Evolutionary conservation across 108 stramenopile species (phyloP), one percentile per base, ranked within the genome.

Genomic region (Pseudonitzschia multistriata): DNA sequence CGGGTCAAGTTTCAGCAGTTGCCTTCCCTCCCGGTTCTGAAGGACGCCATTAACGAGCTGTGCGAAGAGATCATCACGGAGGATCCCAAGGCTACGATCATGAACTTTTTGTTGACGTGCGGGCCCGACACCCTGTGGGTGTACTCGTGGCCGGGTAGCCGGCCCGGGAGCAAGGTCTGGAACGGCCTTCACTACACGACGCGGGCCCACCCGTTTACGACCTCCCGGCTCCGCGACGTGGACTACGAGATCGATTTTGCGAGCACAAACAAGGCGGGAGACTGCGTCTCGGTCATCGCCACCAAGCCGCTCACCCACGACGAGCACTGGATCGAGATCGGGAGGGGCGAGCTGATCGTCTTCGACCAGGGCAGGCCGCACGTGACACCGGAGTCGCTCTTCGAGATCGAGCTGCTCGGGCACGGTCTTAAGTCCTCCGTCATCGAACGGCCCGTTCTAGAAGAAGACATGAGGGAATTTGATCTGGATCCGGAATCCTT

Each of bases 231-330:
- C 19, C 25, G 66, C 34, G 81, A 82, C 67, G 68, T 67, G 25
- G 86, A 87, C 61, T 88, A 88, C 60, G 61, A 66, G 45, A 74
- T 90, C 25, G 73, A 90, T 48, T 88, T 90, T 77, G 62, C 86
- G 3, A 64, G 73, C 59, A 68, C 82, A 30, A 81, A 85, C 24
- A 84, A 67, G 24, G 76, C 80, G 6, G 67, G 77, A 39, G 94
- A 95, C 70, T 86, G 91, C 36, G 93, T 95, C 5, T 90, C 93
- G 6, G 87, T 96, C 11, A 94, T 96, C 70, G 87, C 96, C 5
- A 94, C 94, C 27, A 88, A 88, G 61, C 96, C 96, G 36, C 56
- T 96, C 42, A 94, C 93, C 0, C 62, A 72, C 21, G 81, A 91
- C 64, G 86, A 83, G 53, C 79, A 82, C 24, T 91, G 89, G 89